Evolutionary conservation across 768 basidiomycete species (phyloP).

Genomic region (Panaeolus cyanescens): DNA sequence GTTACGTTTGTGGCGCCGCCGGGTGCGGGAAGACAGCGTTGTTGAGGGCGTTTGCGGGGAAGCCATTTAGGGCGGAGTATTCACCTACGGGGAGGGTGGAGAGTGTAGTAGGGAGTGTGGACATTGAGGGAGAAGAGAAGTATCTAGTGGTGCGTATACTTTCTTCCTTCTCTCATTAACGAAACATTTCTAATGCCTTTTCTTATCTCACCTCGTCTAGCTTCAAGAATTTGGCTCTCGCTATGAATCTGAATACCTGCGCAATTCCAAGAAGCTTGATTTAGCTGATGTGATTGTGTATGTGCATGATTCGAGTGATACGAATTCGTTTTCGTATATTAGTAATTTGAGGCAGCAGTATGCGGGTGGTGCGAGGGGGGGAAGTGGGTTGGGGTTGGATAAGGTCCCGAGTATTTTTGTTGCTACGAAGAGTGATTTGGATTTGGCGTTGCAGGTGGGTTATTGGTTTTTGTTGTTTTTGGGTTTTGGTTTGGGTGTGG

Average conservation of each 20-base stretch:
- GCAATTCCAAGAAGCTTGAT: conserved; percentile 90
- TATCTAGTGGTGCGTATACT: conserved; percentile 83
- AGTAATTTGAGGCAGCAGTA: conserved; percentile 71
- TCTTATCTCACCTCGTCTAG: conserved; percentile 38
- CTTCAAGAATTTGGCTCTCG: conserved; percentile 97
- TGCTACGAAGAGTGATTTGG: conserved; percentile 98
- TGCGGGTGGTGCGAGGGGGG: neutral
- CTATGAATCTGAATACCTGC: conserved; percentile 88
- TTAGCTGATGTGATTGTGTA: conserved; percentile 93
- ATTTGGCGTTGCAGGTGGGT: conserved; percentile 88
- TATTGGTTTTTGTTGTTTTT: conserved; percentile 4
- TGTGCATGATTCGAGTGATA: conserved; percentile 97
- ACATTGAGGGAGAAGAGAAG: conserved; percentile 93
- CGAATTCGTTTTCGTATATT: conserved; percentile 98
- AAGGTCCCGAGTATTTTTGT: conserved; percentile 96
- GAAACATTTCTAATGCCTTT: neutral
- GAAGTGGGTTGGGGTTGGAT: conserved; percentile 51
- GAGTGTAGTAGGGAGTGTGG: conserved; percentile 93
- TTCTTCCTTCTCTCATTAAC: neutral
- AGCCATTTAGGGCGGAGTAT: conserved; percentile 71
- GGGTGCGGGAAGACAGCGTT: conserved; percentile 95
- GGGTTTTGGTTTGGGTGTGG: neutral
- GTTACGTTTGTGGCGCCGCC: conserved; percentile 93
- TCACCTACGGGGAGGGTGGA: conserved; percentile 90
- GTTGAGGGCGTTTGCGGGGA: conserved; percentile 82